Evolutionary conservation across 2,329 filamentous ascomycete species (phyloP), one percentile per base, ranked within the genome.

Genomic region (Aureobasidium uvarum): DNA sequence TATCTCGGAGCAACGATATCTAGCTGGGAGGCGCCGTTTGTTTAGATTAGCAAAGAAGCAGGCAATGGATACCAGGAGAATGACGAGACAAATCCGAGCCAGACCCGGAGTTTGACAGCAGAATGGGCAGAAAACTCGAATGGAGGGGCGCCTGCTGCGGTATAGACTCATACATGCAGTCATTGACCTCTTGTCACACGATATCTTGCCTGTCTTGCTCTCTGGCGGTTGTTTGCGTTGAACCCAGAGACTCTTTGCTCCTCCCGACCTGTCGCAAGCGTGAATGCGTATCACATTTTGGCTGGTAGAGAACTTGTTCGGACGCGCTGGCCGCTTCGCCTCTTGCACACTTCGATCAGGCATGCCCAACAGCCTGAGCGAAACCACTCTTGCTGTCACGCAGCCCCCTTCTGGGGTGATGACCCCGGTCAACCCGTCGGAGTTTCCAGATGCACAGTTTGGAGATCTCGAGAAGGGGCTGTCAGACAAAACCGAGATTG

Each of bases 311-410:
- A 52, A 52, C 38, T 36, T 36, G 28, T 63, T 54, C 46, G 48
- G 48, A 63, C 60, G 60, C 60, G 60, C 60, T 63, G 60, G 60
- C 48, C 48, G 60, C 60, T 54, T 54, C n/a, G 28, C 46, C 39
- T 38, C 48, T 38, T 31, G 36, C 31, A 51, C 23, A n/a, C 16
- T 43, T 31, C 38, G n/a, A 33, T 36, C 25, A 63, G 60, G 60
- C 46, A 63, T 52, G 46, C 46, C 46, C 38, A 63, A 54, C 23
- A 63, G 60, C 48, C 36, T 63, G 60, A 63, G 60, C 48, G 60
- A 63, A 20, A 63, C 48, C 28, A 63, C 46, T 41, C 46, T 63
- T 52, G 60, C 60, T 63, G 60, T 63, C 36, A 63, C 60, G 20
- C 60, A 63, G 38, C 60, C 60, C 5, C 60, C 60, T 6, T 63